phyloP scores from a whole-genome alignment of 441 rosid genomes.

The Lepidium campestre region DNA sequence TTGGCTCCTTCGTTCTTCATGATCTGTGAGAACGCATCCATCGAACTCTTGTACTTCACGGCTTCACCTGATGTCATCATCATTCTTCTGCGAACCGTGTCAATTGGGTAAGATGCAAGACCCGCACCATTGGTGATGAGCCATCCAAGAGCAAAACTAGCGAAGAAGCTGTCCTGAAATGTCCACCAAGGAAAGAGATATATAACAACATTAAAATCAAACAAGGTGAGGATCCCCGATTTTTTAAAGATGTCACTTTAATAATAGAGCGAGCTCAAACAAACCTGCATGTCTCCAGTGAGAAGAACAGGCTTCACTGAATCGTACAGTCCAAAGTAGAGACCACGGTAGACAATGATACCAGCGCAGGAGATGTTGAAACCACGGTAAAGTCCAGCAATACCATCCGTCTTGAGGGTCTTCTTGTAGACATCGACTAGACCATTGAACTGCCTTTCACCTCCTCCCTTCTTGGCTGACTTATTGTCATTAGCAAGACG shows the following conservation, averaged over 20 bases:
- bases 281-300: conserved; percentile 43
- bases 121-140: conserved; percentile 60
- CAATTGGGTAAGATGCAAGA: conserved; percentile 59
- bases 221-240: background rate
- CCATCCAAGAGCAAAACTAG: conserved; percentile 65
- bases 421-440: conserved; percentile 52
- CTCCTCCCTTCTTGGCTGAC: conserved; percentile 68
- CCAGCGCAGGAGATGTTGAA: conserved; percentile 65
- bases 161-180: conserved; percentile 57
- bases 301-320: conserved; percentile 52
- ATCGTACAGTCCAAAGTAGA: conserved; percentile 57
- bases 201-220: background rate
- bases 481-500: conserved; percentile 60
- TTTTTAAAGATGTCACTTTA: background rate
- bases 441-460: conserved; percentile 62
- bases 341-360: conserved; percentile 59
- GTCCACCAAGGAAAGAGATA: background rate
- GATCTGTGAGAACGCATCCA: conserved; percentile 49
- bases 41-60: conserved; percentile 53
- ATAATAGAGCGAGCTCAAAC: background rate
- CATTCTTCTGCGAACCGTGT: conserved; percentile 62
- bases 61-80: conserved; percentile 65
- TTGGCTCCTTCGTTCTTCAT: conserved; percentile 55
- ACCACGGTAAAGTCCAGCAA: conserved; percentile 64
- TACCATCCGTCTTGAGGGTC: conserved; percentile 48